phyloP scores from a whole-genome alignment of 1,284 basidiomycete species.

The Sutorius eximius region DNA sequence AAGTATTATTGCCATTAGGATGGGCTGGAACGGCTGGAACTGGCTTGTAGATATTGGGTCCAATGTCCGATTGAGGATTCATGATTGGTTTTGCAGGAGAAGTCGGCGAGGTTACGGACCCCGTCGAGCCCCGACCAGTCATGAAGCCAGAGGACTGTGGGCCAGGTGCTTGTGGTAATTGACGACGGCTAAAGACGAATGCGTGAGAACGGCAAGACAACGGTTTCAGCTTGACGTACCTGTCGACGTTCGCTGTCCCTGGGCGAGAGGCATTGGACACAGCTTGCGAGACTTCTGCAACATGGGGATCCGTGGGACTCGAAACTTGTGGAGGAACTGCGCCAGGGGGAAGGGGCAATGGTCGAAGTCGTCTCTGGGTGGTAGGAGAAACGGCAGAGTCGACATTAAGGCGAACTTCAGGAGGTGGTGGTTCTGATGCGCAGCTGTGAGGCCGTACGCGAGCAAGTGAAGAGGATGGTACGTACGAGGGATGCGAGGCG shows the following conservation, averaged over 20 bases:
- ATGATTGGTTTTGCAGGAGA: conserved; percentile 15
- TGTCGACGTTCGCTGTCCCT: conserved; percentile 26
- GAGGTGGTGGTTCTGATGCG: conserved; percentile 14
- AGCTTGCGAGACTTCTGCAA: conserved; percentile 15
- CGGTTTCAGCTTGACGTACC: conserved; percentile 15
- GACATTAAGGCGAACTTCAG: conserved; percentile 22
- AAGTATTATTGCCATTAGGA: conserved; percentile 8
- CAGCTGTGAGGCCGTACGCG: background rate
- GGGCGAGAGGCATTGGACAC: conserved; percentile 25
- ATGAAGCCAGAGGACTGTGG: conserved; percentile 16
- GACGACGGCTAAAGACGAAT: conserved; percentile 26
- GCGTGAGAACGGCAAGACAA: background rate
- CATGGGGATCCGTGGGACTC: conserved; percentile 18
- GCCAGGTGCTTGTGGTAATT: conserved; percentile 28
- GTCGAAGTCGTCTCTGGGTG: conserved; percentile 34
- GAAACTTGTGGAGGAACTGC: conserved; percentile 12
- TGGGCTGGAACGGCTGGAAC: conserved; percentile 30
- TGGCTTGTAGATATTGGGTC: conserved; percentile 32
- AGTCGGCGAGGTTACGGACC: conserved; percentile 21
- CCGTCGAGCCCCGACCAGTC: conserved; percentile 21
- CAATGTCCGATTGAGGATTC: conserved; percentile 21
- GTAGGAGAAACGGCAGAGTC: conserved; percentile 37
- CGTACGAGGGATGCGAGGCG: conserved; percentile 29
- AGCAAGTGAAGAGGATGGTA: background rate
- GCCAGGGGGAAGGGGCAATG: conserved; percentile 34